These are phyloP conservation scores for Schizochytrium sp. DNA, from an alignment of 108 stramenopile genomes.

Conservation along the genomic window DNA sequence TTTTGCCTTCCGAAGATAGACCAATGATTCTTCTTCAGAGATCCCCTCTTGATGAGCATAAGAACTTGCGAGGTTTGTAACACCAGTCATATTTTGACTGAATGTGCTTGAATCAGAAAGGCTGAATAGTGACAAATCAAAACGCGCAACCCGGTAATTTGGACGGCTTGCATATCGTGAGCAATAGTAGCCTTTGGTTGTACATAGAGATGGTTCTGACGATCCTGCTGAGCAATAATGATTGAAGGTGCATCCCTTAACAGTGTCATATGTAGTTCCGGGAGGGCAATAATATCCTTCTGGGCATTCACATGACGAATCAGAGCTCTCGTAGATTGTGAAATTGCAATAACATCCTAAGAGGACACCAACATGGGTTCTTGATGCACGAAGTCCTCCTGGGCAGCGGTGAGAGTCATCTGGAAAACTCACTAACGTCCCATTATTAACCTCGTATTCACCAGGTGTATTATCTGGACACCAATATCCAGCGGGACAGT, in stretches of 20 bases:
- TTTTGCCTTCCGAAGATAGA: not conserved
- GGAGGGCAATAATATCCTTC: constrained; percentile 5
- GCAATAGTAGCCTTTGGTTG: not conserved
- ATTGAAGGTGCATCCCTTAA: not conserved
- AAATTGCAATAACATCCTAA: constrained; percentile 16
- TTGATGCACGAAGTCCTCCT: not conserved
- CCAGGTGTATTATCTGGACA: not conserved
- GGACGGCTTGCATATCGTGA: not conserved
- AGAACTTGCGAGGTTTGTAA: not conserved
- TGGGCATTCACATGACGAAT: not conserved
- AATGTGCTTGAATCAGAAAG: not conserved
- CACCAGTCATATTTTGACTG: not conserved
- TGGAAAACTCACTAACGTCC: not conserved
- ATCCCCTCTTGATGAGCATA: not conserved
- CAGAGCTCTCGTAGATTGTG: not conserved
- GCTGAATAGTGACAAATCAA: not conserved
- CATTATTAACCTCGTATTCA: not conserved
- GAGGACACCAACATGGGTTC: not conserved
- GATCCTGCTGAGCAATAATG: constrained; percentile 4
- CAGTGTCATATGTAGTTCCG: not conserved
- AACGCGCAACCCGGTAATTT: not conserved
- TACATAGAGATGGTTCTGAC: not conserved
- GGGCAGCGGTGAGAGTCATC: not conserved
- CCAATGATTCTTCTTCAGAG: not conserved
- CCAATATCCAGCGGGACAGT: constrained; percentile 7